Conservation (phyloP, 495 filamentous ascomycete genomes). For the Sporormia fimetaria region DNA sequence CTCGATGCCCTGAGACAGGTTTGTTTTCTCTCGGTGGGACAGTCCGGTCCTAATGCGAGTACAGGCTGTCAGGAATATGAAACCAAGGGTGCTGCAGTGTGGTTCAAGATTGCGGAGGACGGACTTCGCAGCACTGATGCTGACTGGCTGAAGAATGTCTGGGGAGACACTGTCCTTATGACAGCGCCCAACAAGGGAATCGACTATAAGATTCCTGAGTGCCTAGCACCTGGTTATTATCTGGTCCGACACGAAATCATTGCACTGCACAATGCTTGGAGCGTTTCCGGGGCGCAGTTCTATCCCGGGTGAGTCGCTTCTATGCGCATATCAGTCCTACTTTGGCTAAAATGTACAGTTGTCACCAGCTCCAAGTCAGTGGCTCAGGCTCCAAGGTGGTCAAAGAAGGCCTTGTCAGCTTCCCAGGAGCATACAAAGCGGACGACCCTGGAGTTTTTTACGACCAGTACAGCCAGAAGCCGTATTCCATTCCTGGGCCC, state of each 20-base stretch:
- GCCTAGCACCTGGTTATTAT: slow-evolving; percentile 15
- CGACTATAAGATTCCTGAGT: slow-evolving; percentile 7
- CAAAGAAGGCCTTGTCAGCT: slow-evolving; percentile 2
- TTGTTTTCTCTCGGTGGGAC: not conserved
- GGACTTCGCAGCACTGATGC: slow-evolving; percentile 13
- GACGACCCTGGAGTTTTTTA: slow-evolving; percentile 7
- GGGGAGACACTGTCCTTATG: slow-evolving; percentile 31
- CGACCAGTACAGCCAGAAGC: slow-evolving; percentile 7
- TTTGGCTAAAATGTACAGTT: no score
- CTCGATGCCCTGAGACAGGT: slow-evolving; percentile 20
- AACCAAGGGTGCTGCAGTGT: slow-evolving; percentile 28
- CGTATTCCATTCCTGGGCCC: slow-evolving; percentile 8
- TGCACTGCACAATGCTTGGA: slow-evolving; percentile 14
- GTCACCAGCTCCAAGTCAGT: slow-evolving; percentile 14
- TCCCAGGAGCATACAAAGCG: slow-evolving; percentile 16
- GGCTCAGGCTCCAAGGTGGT: slow-evolving; percentile 5
- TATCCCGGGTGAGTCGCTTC: no score
- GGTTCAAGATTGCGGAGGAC: slow-evolving; percentile 29
- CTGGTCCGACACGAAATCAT: slow-evolving; percentile 23
- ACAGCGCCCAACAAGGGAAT: slow-evolving; percentile 1
- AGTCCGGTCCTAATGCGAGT: no score
- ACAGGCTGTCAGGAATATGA: slow-evolving; percentile 5
- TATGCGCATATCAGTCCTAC: no score
- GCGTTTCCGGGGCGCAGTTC: slow-evolving; percentile 13
- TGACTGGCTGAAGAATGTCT: slow-evolving; percentile 22